These are phyloP conservation scores for Sesbania bispinosa DNA, from an alignment of 306 rosid genomes.

Conservation along the genomic window DNA sequence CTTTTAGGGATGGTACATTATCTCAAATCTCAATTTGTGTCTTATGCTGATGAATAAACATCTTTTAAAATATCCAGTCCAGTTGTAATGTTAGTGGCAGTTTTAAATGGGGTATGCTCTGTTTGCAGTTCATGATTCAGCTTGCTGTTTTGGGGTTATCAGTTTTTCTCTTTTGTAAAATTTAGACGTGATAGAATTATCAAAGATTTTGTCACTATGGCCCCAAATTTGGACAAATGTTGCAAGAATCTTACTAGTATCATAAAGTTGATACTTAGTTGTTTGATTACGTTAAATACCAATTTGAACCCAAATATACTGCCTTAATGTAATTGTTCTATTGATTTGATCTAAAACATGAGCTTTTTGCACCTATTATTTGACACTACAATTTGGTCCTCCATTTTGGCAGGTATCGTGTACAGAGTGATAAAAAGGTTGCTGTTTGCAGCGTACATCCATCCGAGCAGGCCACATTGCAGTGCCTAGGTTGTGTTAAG, in stretches of 20 bases:
- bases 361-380: not conserved
- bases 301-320: not conserved
- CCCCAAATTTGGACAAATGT: not conserved
- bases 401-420: constrained; percentile 73
- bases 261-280: not conserved
- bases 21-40: not conserved
- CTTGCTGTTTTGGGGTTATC: not conserved
- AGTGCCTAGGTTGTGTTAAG: constrained; percentile 94
- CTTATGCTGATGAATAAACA: constrained; percentile 1
- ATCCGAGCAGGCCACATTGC: constrained; percentile 93
- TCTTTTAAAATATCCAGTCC: not conserved
- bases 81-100: not conserved
- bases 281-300: not conserved
- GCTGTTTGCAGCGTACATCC: constrained; percentile 94
- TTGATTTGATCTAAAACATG: not conserved
- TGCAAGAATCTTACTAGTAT: not conserved
- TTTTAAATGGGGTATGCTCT: not conserved
- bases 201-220: not conserved
- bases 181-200: not conserved
- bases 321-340: not conserved
- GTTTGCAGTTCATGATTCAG: not conserved
- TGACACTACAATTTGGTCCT: constrained; percentile 8
- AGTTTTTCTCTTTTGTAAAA: not conserved
- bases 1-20: not conserved
- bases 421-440: constrained; percentile 89